Conservation (phyloP, 345 rosid species). For the Clausena lansium region DNA sequence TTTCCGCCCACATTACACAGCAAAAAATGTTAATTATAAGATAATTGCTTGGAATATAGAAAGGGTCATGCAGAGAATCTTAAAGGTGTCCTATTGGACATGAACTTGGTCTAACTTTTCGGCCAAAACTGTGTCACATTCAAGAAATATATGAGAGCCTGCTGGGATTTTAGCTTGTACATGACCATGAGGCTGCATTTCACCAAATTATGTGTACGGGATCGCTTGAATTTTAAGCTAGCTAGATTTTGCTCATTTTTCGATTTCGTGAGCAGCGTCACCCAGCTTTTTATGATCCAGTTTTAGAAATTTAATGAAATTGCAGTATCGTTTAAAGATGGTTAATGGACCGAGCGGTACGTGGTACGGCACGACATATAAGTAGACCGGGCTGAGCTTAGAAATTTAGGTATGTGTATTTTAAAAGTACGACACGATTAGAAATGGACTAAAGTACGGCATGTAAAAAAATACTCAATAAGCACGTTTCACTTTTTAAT, state of each 20-base stretch:
- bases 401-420: no score
- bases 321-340: no score
- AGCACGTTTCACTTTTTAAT: no score
- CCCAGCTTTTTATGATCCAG: not conserved
- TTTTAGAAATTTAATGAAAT: not conserved
- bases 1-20: not conserved
- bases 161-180: not conserved
- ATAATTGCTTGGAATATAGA: not conserved
- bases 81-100: not conserved
- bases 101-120: not conserved
- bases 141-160: not conserved
- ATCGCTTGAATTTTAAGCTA: slow-evolving; percentile 25
- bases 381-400: no score
- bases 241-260: not conserved
- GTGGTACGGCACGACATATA: no score
- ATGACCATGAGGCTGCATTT: not conserved
- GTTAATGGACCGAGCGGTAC: no score
- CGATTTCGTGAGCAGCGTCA: not conserved
- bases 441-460: no score
- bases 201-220: not conserved
- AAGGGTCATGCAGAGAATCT: not conserved
- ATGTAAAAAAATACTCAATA: no score
- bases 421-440: no score
- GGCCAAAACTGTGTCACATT: not conserved
- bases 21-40: not conserved